phyloP scores from a whole-genome alignment of 2,329 filamentous ascomycete genomes.

The Zymoseptoria ardabiliae region DNA sequence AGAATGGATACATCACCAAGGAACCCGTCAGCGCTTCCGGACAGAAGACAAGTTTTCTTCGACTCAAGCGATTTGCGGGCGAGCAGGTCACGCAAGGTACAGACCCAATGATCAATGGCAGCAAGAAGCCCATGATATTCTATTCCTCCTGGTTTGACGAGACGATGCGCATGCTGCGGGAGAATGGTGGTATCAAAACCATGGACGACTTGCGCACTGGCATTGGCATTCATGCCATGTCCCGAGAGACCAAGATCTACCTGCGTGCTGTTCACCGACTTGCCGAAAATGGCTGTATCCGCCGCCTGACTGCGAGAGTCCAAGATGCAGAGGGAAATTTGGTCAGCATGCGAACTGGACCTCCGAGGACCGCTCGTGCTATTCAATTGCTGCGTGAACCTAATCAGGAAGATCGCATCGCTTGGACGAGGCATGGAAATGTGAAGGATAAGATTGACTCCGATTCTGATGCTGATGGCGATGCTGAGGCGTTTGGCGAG shows the following conservation, averaged over 20 bases:
- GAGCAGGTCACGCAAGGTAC: conserved; percentile 13
- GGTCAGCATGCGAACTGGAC: conserved; percentile 2
- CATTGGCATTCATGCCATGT: conserved; percentile 31
- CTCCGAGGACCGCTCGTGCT: conserved; percentile 4
- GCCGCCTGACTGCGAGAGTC: conserved; percentile 14
- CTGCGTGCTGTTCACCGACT: conserved; percentile 35
- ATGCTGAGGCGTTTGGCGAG: conserved; percentile 18
- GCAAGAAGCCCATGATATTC: conserved; percentile 27
- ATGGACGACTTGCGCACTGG: conserved; percentile 46
- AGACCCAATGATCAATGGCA: conserved; percentile 8
- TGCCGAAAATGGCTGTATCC: conserved; percentile 34
- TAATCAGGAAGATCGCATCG: conserved; percentile 23
- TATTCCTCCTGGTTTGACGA: conserved; percentile 44
- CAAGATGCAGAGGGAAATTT: conserved; percentile 14
- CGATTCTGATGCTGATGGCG: conserved; percentile 16
- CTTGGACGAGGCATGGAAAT: conserved; percentile 10
- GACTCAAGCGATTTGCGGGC: conserved; percentile 40
- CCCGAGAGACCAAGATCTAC: conserved; percentile 34
- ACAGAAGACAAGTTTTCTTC: conserved; percentile 50
- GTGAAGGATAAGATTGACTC: not conserved
- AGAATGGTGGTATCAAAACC: conserved; percentile 44
- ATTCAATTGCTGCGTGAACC: conserved; percentile 37
- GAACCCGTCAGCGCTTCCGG: conserved; percentile 41
- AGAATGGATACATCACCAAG: conserved; percentile 57
- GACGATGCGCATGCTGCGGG: conserved; percentile 43